phyloP scores from a whole-genome alignment of 2,329 filamentous ascomycete genomes.

The Blastomyces silverae region DNA sequence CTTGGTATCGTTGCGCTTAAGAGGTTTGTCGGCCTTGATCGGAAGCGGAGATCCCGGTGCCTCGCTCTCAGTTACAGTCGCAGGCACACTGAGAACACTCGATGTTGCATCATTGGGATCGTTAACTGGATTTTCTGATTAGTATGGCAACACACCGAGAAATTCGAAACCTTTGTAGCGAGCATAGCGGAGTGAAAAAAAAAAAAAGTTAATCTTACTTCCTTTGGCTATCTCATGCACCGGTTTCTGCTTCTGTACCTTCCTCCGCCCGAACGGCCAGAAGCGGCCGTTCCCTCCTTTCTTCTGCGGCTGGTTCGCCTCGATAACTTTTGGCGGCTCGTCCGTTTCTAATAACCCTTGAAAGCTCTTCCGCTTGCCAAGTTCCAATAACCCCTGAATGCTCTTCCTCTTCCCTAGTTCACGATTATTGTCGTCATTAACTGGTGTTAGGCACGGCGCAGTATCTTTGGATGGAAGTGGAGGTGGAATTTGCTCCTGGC shows the following conservation, averaged over 20 bases:
- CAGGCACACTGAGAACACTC: constrained; percentile 19
- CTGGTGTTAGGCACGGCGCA: constrained; percentile 23
- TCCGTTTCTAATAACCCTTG: not conserved
- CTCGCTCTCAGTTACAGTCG: not conserved
- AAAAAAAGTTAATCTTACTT: constrained; percentile 31
- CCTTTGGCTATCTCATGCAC: constrained; percentile 29
- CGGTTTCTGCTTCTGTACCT: constrained; percentile 34
- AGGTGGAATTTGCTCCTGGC: constrained; percentile 24
- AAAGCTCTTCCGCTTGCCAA: not conserved
- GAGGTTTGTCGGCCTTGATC: not conserved
- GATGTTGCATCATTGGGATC: constrained; percentile 21
- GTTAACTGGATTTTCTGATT: constrained; percentile 18
- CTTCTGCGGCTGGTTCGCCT: constrained; percentile 12
- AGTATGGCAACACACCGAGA: not conserved
- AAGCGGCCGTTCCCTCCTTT: constrained; percentile 41
- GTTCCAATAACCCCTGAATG: not conserved
- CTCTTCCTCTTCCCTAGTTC: constrained; percentile 9
- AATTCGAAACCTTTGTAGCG: not conserved
- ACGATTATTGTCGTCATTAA: not conserved
- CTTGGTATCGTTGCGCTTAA: not conserved
- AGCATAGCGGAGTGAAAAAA: not conserved
- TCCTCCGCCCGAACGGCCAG: constrained; percentile 49
- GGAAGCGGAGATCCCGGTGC: not conserved
- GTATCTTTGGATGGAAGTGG: constrained; percentile 24
- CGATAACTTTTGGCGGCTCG: not conserved